Evolutionary conservation across 176 grass and related monocot species (phyloP).

Genomic region (Cenchrus purpureus): DNA sequence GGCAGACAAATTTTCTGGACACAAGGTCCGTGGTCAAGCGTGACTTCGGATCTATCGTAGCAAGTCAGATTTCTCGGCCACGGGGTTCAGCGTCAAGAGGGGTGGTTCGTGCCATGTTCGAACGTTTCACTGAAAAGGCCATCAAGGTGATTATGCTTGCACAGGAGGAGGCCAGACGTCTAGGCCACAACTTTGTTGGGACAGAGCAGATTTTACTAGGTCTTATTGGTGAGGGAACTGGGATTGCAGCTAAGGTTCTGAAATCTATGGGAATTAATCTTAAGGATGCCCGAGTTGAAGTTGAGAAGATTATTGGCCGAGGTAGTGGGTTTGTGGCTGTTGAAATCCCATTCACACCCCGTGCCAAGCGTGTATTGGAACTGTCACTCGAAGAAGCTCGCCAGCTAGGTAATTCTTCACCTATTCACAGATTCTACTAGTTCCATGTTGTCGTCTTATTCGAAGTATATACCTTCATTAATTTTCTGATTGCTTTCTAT

Average conservation of each 20-base stretch:
- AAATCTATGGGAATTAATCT: slow-evolving; percentile 96
- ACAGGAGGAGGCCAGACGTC: slow-evolving; percentile 86
- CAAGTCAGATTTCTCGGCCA: slow-evolving; percentile 54
- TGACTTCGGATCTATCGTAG: slow-evolving; percentile 55
- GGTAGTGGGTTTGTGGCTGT: slow-evolving; percentile 98
- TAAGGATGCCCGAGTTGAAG: slow-evolving; percentile 92
- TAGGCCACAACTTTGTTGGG: slow-evolving; percentile 95
- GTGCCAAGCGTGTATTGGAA: slow-evolving; percentile 93
- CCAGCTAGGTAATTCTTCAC: slow-evolving; percentile 62
- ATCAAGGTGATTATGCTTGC: slow-evolving; percentile 98
- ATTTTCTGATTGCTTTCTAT: too few species aligned
- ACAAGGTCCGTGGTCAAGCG: slow-evolving; percentile 41
- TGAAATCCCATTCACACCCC: slow-evolving; percentile 96
- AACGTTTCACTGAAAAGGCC: slow-evolving; percentile 88
- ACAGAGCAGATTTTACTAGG: slow-evolving; percentile 92
- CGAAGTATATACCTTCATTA: too few species aligned
- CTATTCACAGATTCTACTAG: background rate
- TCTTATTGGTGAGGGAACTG: slow-evolving; percentile 84
- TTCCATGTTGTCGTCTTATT: background rate
- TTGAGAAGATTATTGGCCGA: slow-evolving; percentile 92
- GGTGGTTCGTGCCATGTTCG: slow-evolving; percentile 82
- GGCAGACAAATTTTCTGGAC: slow-evolving; percentile 59
- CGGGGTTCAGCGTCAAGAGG: slow-evolving; percentile 48
- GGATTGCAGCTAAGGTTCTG: slow-evolving; percentile 92
- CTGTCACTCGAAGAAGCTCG: slow-evolving; percentile 95